Evolutionary conservation across 495 filamentous ascomycete species (phyloP).

Genomic region (Hyaloscypha hepaticicola): DNA sequence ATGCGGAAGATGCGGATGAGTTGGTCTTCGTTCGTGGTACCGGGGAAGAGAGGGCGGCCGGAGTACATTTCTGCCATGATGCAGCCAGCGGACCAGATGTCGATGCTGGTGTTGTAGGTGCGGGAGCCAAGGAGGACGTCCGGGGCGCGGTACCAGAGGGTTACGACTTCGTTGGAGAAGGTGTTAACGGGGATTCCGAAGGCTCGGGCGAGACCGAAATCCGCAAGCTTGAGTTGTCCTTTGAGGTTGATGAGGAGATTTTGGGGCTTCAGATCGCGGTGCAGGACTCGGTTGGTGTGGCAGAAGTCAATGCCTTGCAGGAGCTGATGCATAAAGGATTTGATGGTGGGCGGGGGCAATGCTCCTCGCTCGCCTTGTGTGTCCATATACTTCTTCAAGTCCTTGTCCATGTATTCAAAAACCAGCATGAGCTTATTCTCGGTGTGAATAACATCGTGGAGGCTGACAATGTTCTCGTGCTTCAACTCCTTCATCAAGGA

Average conservation of each 20-base stretch:
- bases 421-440: constrained; percentile 99
- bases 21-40: constrained; percentile 95
- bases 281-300: constrained; percentile 91
- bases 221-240: constrained; percentile 87
- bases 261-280: constrained; percentile 95
- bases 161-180: constrained; percentile 97
- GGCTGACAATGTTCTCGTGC: constrained; percentile 94
- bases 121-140: constrained; percentile 88
- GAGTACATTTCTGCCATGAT: constrained; percentile 99
- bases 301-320: constrained; percentile 94
- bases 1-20: constrained; percentile 93
- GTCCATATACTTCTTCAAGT: constrained; percentile 99
- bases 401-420: constrained; percentile 97
- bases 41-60: constrained; percentile 87
- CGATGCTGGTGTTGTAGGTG: constrained; percentile 96
- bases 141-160: constrained; percentile 92
- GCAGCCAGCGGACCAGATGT: constrained; percentile 96
- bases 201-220: constrained; percentile 88
- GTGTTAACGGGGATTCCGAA: constrained; percentile 98
- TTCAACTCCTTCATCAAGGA: constrained; percentile 99
- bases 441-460: constrained; percentile 98
- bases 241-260: constrained; percentile 94
- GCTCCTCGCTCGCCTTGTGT: constrained; percentile 78
- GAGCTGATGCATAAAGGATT: constrained; percentile 96
- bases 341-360: constrained; percentile 82